Conservation (phyloP, 768 basidiomycete species). For the Pulveroboletus sp. region DNA sequence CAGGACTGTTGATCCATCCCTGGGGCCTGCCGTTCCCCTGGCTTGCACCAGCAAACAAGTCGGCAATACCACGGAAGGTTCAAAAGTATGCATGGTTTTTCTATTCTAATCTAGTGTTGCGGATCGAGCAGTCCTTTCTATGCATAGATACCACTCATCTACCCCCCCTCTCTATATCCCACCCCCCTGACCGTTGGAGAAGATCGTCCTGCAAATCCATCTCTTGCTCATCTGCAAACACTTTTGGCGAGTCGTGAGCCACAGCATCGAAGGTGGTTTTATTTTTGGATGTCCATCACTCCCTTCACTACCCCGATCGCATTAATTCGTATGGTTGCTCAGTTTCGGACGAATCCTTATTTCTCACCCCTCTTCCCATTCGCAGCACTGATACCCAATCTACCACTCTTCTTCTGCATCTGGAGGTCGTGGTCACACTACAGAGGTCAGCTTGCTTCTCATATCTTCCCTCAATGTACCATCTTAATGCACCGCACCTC, state of each 20-base stretch:
- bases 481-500: not conserved
- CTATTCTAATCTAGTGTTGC: not conserved
- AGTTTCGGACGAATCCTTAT: not conserved
- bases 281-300: conserved; percentile 57
- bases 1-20: conserved; percentile 64
- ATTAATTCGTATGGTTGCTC: conserved; percentile 58
- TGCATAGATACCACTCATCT: conserved; percentile 48
- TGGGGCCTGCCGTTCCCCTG: conserved; percentile 48
- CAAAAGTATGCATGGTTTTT: conserved; percentile 10
- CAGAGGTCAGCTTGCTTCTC: conserved; percentile 43
- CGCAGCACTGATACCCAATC: conserved; percentile 75
- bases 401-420: conserved; percentile 80
- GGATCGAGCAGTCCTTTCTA: not conserved
- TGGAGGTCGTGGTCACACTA: conserved; percentile 88
- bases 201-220: conserved; percentile 28
- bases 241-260: conserved; percentile 55
- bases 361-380: not conserved
- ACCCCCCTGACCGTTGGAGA: conserved; percentile 23
- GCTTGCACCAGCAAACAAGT: conserved; percentile 16
- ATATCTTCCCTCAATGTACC: not conserved
- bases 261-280: conserved; percentile 61
- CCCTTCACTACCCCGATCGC: conserved; percentile 75
- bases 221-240: conserved; percentile 42
- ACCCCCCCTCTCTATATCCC: conserved; percentile 51
- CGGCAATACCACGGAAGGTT: conserved; percentile 8